phyloP scores from a whole-genome alignment of 148 eudicot species.

The Euryodendron excelsum region DNA sequence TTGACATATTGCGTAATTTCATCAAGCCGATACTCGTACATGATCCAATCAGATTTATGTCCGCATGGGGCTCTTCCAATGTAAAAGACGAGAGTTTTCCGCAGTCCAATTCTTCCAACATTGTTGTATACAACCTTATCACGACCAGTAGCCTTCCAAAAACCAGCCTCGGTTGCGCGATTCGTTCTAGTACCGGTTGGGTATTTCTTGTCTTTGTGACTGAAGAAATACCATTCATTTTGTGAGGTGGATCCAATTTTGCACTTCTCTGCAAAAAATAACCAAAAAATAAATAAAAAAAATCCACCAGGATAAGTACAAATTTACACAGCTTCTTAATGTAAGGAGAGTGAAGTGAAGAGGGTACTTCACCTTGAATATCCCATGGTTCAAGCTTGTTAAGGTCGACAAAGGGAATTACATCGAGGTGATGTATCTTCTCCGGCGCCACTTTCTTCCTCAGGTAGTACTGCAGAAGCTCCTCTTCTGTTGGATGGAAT shows the following conservation, averaged over 20 bases:
- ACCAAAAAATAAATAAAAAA: too few relatives aligned
- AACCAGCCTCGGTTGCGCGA: slow-evolving; percentile 54
- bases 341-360: neutral
- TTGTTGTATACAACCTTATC: slow-evolving; percentile 48
- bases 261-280: slow-evolving; percentile 39
- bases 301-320: too few relatives aligned
- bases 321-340: neutral
- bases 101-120: slow-evolving; percentile 43
- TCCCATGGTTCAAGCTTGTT: slow-evolving; percentile 81
- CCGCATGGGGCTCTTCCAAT: slow-evolving; percentile 61
- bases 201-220: slow-evolving; percentile 62
- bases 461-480: slow-evolving; percentile 60
- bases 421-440: slow-evolving; percentile 60
- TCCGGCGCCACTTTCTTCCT: slow-evolving; percentile 53
- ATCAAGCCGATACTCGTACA: slow-evolving; percentile 57
- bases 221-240: slow-evolving; percentile 60
- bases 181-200: slow-evolving; percentile 58
- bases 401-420: slow-evolving; percentile 63
- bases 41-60: slow-evolving; percentile 57
- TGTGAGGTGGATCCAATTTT: slow-evolving; percentile 57
- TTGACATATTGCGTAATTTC: slow-evolving; percentile 22
- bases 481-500: slow-evolving; percentile 79
- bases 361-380: slow-evolving; percentile 47
- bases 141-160: slow-evolving; percentile 64
- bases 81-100: slow-evolving; percentile 60